Percentiles rank a stretch among this genome's conserved stretches.
Conservation (phyloP, 106 monocot species). For the Dactylorhiza incarnata region DNA sequence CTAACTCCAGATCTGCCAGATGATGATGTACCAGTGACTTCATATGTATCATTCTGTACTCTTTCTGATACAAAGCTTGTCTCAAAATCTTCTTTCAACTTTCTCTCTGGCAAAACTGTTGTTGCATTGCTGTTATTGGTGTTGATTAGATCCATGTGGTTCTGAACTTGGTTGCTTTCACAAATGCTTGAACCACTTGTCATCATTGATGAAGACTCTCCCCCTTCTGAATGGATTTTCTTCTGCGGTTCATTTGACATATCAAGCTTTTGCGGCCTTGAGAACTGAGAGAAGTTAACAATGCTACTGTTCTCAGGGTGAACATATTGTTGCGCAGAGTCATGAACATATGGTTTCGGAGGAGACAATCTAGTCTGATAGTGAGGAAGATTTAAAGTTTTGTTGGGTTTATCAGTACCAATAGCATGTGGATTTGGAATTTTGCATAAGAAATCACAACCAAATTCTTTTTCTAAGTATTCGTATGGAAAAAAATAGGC, state of each 20-base stretch:
- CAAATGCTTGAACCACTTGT: background rate
- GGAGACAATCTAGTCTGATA: slow-evolving; percentile 22
- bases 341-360: slow-evolving; percentile 16
- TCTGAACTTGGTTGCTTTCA: slow-evolving; percentile 6
- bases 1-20: slow-evolving; percentile 7
- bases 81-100: background rate
- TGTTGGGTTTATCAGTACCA: slow-evolving; percentile 1
- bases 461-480: slow-evolving; percentile 55
- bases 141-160: background rate
- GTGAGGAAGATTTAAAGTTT: background rate
- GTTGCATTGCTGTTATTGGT: background rate
- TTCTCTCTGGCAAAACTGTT: background rate
- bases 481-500: slow-evolving; percentile 64
- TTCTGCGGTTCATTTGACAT: background rate
- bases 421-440: slow-evolving; percentile 24
- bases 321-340: slow-evolving; percentile 1
- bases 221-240: background rate
- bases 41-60: background rate
- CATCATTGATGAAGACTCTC: slow-evolving; percentile 4
- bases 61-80: background rate
- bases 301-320: background rate
- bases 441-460: slow-evolving; percentile 49
- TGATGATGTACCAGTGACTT: slow-evolving; percentile 6
- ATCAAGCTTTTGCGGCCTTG: slow-evolving; percentile 14
- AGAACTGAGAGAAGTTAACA: slow-evolving; percentile 41